Base-by-base conservation (phyloP, 345 rosid genomes). In the Orychophragmus violaceus region DNA sequence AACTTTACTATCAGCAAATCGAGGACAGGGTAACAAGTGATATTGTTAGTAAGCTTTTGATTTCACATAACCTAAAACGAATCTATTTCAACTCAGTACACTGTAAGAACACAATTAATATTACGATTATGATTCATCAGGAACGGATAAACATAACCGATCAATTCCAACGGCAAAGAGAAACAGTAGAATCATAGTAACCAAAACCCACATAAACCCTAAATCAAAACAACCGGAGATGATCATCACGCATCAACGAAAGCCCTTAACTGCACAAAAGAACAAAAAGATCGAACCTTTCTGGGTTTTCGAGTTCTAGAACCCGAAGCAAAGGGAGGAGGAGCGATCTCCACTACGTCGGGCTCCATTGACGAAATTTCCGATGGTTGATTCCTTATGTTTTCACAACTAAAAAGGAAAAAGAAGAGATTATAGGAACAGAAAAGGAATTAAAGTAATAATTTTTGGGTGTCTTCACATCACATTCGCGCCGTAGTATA, bases 301-400 rank as follows among this genome's bases (percentile, higher is more conserved):
- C 79, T 87, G 22, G 61, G 75, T 71, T 78, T 85, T n/a, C 72
- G 59, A 65, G 48, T 65, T 35, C 66, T 70, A 18, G 76, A 64
- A 51, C 68, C 18, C 35, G 79, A 78, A 71, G 67, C 69, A 37
- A 66, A 3, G 19, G 62, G 79, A 78, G 54, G 17, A 29, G 85
- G 83, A 14, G 85, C 72, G 74, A 85, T 78, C 78, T 90, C 95
- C 66, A 80, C 79, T 42, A 88, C 87, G 36, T 84, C 90, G 3
- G 87, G 82, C 65, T 86, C 95, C 89, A 90, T 85, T 39, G 65
- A 68, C 17, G 72, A 68, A 50, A 10, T 49, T 23, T 24, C 62
- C 70, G 6, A 53, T 53, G 70, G 13, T 54, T 5, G 39, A 53
- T 37, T 51, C 19, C 37, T 37, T 36, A 37, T 25, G 48, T n/a